Evolutionary conservation across 164 flowering plant species (phyloP).

Genomic region (Saururus chinensis): DNA sequence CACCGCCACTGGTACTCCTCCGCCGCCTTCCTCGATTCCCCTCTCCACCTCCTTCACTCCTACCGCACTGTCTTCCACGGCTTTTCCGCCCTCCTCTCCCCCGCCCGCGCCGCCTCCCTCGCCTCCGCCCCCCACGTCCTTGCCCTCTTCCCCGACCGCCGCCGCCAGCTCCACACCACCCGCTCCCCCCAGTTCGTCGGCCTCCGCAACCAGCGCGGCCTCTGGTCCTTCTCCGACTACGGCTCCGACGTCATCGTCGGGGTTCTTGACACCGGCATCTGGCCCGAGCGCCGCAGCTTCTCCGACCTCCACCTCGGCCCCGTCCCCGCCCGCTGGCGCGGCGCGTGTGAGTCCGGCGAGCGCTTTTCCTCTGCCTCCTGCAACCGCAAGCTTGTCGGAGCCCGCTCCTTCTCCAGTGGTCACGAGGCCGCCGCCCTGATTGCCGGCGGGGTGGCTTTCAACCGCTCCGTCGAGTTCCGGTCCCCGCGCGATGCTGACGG

Average conservation of each 20-base stretch:
- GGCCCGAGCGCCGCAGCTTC: slow-evolving; percentile 92
- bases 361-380: slow-evolving; percentile 36
- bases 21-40: slow-evolving; percentile 42
- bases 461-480: slow-evolving; percentile 49
- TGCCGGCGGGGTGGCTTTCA: slow-evolving; percentile 27
- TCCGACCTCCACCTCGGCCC: slow-evolving; percentile 72
- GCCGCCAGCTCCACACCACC: slow-evolving; percentile 81
- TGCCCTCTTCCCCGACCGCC: slow-evolving; percentile 61
- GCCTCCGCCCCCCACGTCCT: slow-evolving; percentile 52
- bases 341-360: slow-evolving; percentile 55
- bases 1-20: slow-evolving; percentile 86
- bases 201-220: slow-evolving; percentile 60
- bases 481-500: slow-evolving; percentile 95
- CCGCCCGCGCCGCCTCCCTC: slow-evolving; percentile 31
- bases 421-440: slow-evolving; percentile 42
- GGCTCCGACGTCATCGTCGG: slow-evolving; percentile 89
- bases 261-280: slow-evolving; percentile 85
- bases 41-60: slow-evolving; percentile 45
- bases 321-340: slow-evolving; percentile 66
- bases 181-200: slow-evolving; percentile 98
- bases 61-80: slow-evolving; percentile 90
- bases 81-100: slow-evolving; percentile 64
- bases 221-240: slow-evolving; percentile 93
- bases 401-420: slow-evolving; percentile 70
- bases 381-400: slow-evolving; percentile 75